phyloP scores from a whole-genome alignment of 306 rosid species.

The Quercus wislizeni region DNA sequence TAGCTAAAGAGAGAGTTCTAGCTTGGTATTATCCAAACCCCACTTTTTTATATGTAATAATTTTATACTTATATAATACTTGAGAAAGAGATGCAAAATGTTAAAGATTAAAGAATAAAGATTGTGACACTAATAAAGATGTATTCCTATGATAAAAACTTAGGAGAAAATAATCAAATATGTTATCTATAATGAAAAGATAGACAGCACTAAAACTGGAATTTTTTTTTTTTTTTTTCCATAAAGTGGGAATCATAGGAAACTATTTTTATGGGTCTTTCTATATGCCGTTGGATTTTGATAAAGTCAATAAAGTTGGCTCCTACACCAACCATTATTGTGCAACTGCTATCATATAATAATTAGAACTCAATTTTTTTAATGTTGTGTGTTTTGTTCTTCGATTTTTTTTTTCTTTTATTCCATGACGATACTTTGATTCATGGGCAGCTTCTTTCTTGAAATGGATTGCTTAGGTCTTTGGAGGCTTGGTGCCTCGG shows the following conservation, averaged over 20 bases:
- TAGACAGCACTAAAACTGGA: conserved; percentile 36
- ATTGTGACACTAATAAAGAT: conserved; percentile 49
- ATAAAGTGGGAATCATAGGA: neutral
- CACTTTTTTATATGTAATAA: conserved; percentile 15
- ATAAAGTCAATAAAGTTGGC: neutral
- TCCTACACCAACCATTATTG: neutral
- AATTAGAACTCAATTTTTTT: neutral
- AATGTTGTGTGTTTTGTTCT: neutral
- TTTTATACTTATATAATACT: too few species aligned
- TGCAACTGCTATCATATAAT: neutral
- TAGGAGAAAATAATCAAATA: conserved; percentile 11
- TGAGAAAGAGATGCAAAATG: conserved; percentile 23
- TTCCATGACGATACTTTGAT: conserved; percentile 20
- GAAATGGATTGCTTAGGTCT: conserved; percentile 31
- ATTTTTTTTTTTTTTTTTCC: neutral
- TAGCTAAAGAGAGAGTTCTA: conserved; percentile 16
- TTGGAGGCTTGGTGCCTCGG: conserved; percentile 47
- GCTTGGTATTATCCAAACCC: neutral
- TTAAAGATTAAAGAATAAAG: neutral
- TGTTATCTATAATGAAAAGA: conserved; percentile 27
- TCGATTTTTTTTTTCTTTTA: too few species aligned
- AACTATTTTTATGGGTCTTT: neutral
- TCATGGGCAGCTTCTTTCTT: conserved; percentile 16
- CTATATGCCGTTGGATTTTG: neutral
- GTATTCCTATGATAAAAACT: conserved; percentile 23